Base-by-base conservation (phyloP, 2,329 filamentous ascomycete species). In the Mariannaea elegans region DNA sequence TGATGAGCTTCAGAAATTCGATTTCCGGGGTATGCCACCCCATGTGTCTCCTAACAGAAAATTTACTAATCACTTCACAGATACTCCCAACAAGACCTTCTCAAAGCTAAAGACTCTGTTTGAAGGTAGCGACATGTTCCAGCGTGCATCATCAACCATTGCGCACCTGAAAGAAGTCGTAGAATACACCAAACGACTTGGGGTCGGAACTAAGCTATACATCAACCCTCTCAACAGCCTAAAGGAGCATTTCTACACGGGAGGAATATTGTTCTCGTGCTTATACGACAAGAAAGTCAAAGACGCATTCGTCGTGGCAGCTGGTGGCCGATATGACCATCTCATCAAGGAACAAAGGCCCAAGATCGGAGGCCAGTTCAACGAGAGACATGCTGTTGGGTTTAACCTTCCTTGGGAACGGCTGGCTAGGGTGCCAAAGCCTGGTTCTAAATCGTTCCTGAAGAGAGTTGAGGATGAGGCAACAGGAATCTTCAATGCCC, bases 391-490 rank as follows among this genome's bases (percentile, higher is more conserved):
- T 72, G 94, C 93, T 5, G 95, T 98, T 10, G 95, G 96, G 1
- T 94, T 98, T 72, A 96, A 93, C 71, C 80, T 98, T 38, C 91
- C 91, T 21, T 96, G 94, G 88, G 94, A 97, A 69, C 87, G 90
- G 57, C 81, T 97, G 4, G 89, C 89, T 7, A 86, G 86, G 38
- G 87, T 92, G 72, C 80, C 85, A 3, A 87, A 87, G 56, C 76
- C 78, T 34, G 78, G 78, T 2, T 79, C 81, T 3, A 87, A 84
- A 63, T 77, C 81, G 0, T 91, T 89, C 62, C 74, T 90, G n/a
- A 94, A 91, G 75, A 92, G 90, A 68, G 72, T 81, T 7, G 87
- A 91, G 57, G 86, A 89, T 32, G 90, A 93, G 59, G 70, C 79
- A 2, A 81, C 48, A 18, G 63, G 82, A 6, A 80, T 88, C 16